Percentiles rank a stretch among this genome's conserved stretches.
Evolutionary conservation across 352 stramenopile species (phyloP).

Genomic region (Pythium vanterpoolii): DNA sequence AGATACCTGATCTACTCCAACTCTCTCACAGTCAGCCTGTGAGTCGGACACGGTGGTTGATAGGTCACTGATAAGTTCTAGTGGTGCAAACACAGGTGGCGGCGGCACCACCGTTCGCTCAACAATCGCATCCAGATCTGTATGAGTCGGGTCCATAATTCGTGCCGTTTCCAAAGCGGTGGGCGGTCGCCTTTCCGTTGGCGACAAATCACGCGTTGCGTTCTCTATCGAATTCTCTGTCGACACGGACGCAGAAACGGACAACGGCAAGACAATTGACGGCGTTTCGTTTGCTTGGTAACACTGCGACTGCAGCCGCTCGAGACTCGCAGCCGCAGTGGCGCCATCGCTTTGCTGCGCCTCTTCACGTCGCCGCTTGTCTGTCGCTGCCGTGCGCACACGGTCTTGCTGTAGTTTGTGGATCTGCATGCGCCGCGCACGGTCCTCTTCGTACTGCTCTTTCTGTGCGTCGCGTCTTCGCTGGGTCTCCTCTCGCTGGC

Average conservation of each 20-base stretch:
- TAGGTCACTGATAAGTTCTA: neutral
- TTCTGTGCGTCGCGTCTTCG: slow-evolving; percentile 46
- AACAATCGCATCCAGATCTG: neutral
- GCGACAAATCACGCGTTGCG: neutral
- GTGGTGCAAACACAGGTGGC: neutral
- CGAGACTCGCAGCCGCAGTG: neutral
- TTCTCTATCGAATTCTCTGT: neutral
- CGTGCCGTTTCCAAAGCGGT: neutral
- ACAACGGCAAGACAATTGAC: neutral
- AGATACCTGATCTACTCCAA: neutral
- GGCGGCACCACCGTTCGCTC: slow-evolving; percentile 3
- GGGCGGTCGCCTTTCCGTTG: neutral
- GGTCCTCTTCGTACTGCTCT: slow-evolving; percentile 65
- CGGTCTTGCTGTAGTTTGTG: slow-evolving; percentile 60
- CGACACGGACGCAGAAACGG: neutral
- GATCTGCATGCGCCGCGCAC: slow-evolving; percentile 59
- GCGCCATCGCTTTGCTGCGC: slow-evolving; percentile 5
- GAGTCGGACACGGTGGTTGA: neutral
- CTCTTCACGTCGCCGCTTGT: slow-evolving; percentile 7
- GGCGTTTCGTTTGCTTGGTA: neutral
- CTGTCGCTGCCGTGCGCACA: slow-evolving; percentile 22
- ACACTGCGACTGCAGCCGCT: slow-evolving; percentile 11
- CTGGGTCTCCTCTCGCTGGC: slow-evolving; percentile 46
- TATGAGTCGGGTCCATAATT: neutral
- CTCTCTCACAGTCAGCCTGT: neutral